phyloP scores from a whole-genome alignment of 176 grass and related monocot genomes.

The Lolium multiflorum region DNA sequence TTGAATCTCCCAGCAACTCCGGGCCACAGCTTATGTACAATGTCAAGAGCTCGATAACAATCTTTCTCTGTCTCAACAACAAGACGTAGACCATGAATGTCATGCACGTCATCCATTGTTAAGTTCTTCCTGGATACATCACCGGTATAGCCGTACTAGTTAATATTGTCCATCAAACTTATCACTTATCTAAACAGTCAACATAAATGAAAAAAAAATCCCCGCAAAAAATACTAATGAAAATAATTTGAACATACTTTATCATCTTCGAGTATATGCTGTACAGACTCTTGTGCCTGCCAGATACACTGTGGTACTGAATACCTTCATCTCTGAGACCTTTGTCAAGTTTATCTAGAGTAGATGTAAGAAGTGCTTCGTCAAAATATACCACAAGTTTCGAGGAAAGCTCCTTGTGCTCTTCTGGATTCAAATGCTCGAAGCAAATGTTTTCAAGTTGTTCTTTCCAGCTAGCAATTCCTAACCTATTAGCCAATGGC shows the following conservation, averaged over 20 bases:
- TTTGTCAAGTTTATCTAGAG: constrained; percentile 65
- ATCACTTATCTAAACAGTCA: not conserved
- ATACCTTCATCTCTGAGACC: constrained; percentile 73
- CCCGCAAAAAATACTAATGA: not conserved
- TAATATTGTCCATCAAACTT: not conserved
- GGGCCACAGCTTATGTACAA: constrained; percentile 82
- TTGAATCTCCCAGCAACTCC: constrained; percentile 73
- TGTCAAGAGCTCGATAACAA: constrained; percentile 75
- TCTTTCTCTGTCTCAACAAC: constrained; percentile 87
- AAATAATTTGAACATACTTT: constrained; percentile 56
- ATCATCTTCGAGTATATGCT: constrained; percentile 90
- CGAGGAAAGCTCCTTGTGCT: constrained; percentile 69
- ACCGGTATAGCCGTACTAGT: not conserved
- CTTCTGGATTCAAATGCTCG: constrained; percentile 71
- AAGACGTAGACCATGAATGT: constrained; percentile 91
- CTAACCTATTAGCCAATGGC: constrained; percentile 78
- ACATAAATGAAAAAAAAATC: not conserved
- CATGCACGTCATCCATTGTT: constrained; percentile 80
- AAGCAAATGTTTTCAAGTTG: constrained; percentile 94
- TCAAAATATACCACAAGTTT: constrained; percentile 73
- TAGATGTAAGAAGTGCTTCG: constrained; percentile 69
- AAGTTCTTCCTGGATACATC: constrained; percentile 73
- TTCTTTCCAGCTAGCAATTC: constrained; percentile 91
- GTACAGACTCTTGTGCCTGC: constrained; percentile 89
- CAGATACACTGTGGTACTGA: constrained; percentile 67